Evolutionary conservation across 805 yeast genomes (phyloP).

Genomic region (Naumovozyma dairenensis): DNA sequence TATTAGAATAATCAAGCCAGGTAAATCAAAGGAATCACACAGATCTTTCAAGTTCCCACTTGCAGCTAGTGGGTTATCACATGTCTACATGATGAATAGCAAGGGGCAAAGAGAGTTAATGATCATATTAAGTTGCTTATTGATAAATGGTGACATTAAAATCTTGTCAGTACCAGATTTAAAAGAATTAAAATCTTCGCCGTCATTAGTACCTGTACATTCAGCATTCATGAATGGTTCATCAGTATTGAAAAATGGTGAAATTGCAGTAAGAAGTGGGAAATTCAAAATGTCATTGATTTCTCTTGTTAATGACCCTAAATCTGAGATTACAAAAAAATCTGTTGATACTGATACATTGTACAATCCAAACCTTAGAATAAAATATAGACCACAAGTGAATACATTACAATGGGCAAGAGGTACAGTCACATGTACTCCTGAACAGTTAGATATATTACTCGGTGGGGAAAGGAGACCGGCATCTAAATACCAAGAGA

Average conservation of each 20-base stretch:
- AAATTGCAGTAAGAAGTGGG: slow-evolving; percentile 45
- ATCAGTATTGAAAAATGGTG: slow-evolving; percentile 44
- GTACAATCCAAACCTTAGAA: slow-evolving; percentile 55
- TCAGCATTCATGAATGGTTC: slow-evolving; percentile 35
- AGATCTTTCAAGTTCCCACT: slow-evolving; percentile 44
- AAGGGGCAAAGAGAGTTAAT: slow-evolving; percentile 30
- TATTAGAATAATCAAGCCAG: slow-evolving; percentile 50
- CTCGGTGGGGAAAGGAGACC: slow-evolving; percentile 72
- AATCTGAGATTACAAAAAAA: slow-evolving; percentile 5
- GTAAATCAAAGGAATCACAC: slow-evolving; percentile 54
- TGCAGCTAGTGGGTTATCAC: slow-evolving; percentile 43
- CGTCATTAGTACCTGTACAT: slow-evolving; percentile 36
- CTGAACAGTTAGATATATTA: slow-evolving; percentile 51
- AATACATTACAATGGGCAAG: slow-evolving; percentile 79
- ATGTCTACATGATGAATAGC: slow-evolving; percentile 19
- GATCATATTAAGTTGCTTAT: slow-evolving; percentile 38
- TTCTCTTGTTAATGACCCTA: slow-evolving; percentile 35
- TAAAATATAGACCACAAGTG: slow-evolving; percentile 73
- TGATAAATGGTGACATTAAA: slow-evolving; percentile 39
- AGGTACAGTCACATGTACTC: slow-evolving; percentile 55
- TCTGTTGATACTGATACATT: slow-evolving; percentile 41
- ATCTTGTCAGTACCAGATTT: slow-evolving; percentile 50
- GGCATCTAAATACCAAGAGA: slow-evolving; percentile 48
- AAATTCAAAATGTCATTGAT: slow-evolving; percentile 45
- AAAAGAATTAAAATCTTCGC: slow-evolving; percentile 43